These are phyloP conservation scores for Hysterangium stoloniferum DNA, from an alignment of 768 basidiomycete genomes.

Conservation along the genomic window DNA sequence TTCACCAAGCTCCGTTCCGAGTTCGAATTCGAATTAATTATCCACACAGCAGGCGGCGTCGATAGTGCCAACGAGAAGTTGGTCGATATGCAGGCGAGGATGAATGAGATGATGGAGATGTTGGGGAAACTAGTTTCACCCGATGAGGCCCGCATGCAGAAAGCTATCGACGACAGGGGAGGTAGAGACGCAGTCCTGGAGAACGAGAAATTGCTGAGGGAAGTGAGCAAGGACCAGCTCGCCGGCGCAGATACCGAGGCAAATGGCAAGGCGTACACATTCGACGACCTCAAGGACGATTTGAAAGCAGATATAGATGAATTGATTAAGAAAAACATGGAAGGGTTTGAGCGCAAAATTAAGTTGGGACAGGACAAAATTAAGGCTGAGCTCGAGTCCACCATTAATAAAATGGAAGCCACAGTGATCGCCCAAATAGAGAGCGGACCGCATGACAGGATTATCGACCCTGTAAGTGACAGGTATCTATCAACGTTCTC, in stretches of 20 bases:
- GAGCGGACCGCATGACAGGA: conserved; percentile 15
- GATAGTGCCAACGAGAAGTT: too few species aligned
- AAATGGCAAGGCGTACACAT: neutral
- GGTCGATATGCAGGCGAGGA: too few species aligned
- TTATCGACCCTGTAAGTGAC: conserved; percentile 1
- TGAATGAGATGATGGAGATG: too few species aligned
- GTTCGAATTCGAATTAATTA: conserved; percentile 22
- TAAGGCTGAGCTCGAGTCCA: conserved; percentile 24
- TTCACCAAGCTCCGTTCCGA: conserved; percentile 21
- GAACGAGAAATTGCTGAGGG: neutral
- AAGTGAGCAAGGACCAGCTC: neutral
- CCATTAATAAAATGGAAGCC: conserved; percentile 28
- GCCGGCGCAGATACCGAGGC: neutral
- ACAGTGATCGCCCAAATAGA: conserved; percentile 33
- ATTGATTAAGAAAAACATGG: conserved; percentile 31
- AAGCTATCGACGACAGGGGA: neutral
- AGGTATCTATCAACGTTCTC: neutral
- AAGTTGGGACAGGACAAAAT: conserved; percentile 34
- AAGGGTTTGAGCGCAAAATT: conserved; percentile 35
- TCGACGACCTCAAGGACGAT: conserved; percentile 21
- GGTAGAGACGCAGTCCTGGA: neutral
- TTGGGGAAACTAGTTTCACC: conserved; percentile 7
- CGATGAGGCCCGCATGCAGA: conserved; percentile 1
- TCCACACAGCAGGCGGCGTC: conserved; percentile 25
- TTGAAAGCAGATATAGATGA: conserved; percentile 14